phyloP scores from a whole-genome alignment of 1,284 basidiomycete species.

The Ustilago bromivora region DNA sequence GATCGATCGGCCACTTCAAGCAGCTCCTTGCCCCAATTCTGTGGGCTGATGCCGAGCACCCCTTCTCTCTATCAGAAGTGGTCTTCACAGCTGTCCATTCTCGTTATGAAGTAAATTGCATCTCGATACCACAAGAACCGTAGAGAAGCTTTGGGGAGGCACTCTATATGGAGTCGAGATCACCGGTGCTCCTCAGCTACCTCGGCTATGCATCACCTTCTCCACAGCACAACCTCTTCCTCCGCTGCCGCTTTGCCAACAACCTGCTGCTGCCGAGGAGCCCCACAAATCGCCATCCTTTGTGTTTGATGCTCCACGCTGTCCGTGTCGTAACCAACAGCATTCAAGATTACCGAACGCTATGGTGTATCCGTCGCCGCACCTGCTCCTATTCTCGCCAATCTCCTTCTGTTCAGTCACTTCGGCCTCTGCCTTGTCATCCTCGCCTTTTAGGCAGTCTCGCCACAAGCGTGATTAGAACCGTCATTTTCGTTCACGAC shows the following conservation, averaged over 20 bases:
- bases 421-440: not conserved
- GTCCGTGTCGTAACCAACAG: not conserved
- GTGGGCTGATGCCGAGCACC: not conserved
- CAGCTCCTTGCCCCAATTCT: not conserved
- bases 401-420: not conserved
- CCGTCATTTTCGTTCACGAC: too few species aligned
- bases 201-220: constrained; percentile 1
- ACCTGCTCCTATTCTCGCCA: not conserved
- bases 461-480: too few species aligned
- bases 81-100: not conserved
- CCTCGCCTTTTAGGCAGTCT: not conserved
- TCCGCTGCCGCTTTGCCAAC: not conserved
- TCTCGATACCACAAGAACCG: not conserved
- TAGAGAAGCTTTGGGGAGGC: not conserved
- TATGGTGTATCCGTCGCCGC: not conserved
- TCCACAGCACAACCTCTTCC: not conserved
- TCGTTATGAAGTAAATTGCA: not conserved
- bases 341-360: not conserved
- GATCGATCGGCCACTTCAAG: not conserved
- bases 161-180: not conserved
- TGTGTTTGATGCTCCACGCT: not conserved
- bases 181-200: constrained; percentile 3
- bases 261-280: not conserved
- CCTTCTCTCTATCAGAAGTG: not conserved
- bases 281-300: not conserved